Evolutionary conservation across 2,329 filamentous ascomycete species (phyloP).

Genomic region (Penicillium sp.): DNA sequence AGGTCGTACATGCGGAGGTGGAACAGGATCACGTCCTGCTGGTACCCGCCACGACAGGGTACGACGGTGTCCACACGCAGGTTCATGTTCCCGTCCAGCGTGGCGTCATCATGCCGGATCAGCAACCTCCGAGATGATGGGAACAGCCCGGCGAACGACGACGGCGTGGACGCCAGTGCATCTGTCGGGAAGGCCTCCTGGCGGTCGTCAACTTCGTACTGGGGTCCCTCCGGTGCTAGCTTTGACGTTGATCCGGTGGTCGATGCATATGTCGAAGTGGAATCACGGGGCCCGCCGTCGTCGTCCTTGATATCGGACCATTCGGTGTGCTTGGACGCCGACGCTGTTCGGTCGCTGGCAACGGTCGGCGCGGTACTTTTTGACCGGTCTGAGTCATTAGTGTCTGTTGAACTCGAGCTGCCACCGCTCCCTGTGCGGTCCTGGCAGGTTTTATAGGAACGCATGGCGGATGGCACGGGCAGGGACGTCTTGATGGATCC

Average conservation of each 20-base stretch:
- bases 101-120: conserved; percentile 87
- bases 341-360: conserved; percentile 32
- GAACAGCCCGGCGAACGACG: conserved; percentile 80
- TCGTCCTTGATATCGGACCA: conserved; percentile 18
- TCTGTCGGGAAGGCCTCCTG: conserved; percentile 63
- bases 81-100: conserved; percentile 93
- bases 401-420: conserved; percentile 40
- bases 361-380: conserved; percentile 42
- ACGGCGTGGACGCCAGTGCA: conserved; percentile 72
- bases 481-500: too few relatives aligned
- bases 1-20: conserved; percentile 94
- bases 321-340: conserved; percentile 23
- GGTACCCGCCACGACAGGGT: conserved; percentile 53
- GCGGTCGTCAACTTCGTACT: conserved; percentile 50
- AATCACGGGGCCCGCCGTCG: conserved; percentile 48
- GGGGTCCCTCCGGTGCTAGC: conserved; percentile 45
- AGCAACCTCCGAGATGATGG: conserved; percentile 76
- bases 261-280: conserved; percentile 77
- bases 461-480: conserved; percentile 19
- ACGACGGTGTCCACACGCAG: conserved; percentile 80
- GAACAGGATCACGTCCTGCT: conserved; percentile 74
- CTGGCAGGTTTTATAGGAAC: conserved; percentile 29
- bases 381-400: conserved; percentile 37
- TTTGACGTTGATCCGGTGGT: conserved; percentile 63
- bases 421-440: conserved; percentile 24